Evolutionary conservation across 2,329 filamentous ascomycete species (phyloP), one percentile per base, ranked within the genome.

Genomic region (Ceratocystis cacaofunesta): DNA sequence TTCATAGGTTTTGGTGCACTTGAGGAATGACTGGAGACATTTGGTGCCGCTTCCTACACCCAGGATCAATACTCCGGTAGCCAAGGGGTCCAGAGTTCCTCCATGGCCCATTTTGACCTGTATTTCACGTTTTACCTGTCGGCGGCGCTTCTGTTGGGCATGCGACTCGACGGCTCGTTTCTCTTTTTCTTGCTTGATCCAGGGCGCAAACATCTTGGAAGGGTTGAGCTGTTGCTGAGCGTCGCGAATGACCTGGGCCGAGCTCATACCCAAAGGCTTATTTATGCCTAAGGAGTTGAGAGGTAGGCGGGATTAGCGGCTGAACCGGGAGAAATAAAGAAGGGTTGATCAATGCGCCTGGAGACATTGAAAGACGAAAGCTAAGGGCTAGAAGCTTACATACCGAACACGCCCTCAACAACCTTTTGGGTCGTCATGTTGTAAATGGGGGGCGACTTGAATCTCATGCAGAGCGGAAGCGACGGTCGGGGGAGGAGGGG

Each of bases 71-170:
- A 99, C 89, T 58, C 94, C 94, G 0, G 92, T 96, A 7, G 94
- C 94, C 71, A 96, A 82, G 30, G 94, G 94, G 72, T 99, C 94
- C 19, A 99, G 82, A 1, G 94, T 99, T 55, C 94, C 94, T 68
- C 94, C 94, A 76, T 99, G 94, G 43, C 94, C 94, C 72, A 97
- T 89, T 79, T 97, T 99, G 70, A 97, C 87, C 68, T 89, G 84
- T 4, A 86, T 74, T 1, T 81, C 78, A 70, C 81, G 81, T 73
- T 84, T 82, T 68, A 80, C 79, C 60, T 76, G 76, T 69, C 77
- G 77, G 68, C 85, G 81, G 68, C 86, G 82, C 70, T 81, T 79
- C 70, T 81, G 80, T 72, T 87, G 83, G 66, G 78, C 78, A 66
- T 81, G 78, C 67, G 77, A 77, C 73, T 89, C 86, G 69, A 78